These are phyloP conservation scores for Pestalotiopsis sp. DNA, from an alignment of 2,329 filamentous ascomycete species.

Conservation along the genomic window DNA sequence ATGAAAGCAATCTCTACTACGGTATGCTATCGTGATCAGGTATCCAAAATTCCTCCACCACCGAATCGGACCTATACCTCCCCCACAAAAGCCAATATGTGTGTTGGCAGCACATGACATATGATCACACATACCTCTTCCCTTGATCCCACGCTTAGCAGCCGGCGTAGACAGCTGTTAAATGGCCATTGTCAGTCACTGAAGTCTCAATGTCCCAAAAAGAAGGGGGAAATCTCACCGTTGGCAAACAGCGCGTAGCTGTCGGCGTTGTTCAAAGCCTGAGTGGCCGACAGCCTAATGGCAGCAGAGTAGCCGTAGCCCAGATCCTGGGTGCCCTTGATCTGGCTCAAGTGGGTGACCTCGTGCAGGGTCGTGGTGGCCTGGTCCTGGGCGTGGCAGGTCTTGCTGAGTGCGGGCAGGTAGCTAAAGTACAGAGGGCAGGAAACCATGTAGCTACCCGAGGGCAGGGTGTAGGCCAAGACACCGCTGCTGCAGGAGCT, in stretches of 20 bases:
- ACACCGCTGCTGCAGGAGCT: conserved; percentile 42
- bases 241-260: conserved; percentile 53
- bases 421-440: conserved; percentile 62
- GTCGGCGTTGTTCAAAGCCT: conserved; percentile 68
- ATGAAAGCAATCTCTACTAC: background rate
- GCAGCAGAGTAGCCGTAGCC: conserved; percentile 59
- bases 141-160: background rate
- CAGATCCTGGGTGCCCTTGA: conserved; percentile 60
- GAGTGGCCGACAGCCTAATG: conserved; percentile 42
- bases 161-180: conserved; percentile 27
- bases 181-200: conserved; percentile 40
- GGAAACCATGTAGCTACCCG: conserved; percentile 59
- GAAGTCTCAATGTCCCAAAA: conserved; percentile 40
- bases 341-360: conserved; percentile 61
- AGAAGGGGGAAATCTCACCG: conserved; percentile 63
- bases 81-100: background rate
- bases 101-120: background rate
- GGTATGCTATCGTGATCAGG: background rate
- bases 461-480: conserved; percentile 64
- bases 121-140: background rate
- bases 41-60: background rate
- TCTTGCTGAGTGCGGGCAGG: conserved; percentile 48
- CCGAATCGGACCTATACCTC: background rate
- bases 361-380: conserved; percentile 68
- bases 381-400: conserved; percentile 68